Conservation (phyloP, 2,329 filamentous ascomycete genomes). For the Colletotrichum karsti region DNA sequence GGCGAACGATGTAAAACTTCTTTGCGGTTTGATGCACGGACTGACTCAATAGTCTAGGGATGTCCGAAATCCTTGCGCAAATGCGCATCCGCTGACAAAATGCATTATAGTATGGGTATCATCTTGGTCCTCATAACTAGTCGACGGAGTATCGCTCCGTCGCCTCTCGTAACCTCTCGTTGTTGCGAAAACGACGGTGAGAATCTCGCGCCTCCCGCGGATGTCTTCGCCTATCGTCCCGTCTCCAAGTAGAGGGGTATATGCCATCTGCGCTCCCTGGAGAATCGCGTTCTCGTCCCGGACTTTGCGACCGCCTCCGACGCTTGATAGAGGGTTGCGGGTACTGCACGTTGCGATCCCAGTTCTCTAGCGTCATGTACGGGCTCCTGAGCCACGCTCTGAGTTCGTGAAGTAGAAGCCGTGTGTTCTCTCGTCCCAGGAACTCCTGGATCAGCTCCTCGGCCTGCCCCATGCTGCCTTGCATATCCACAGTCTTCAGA, state of each 20-base stretch:
- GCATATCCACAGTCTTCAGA: conserved; percentile 83
- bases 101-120: neutral
- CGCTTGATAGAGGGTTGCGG: conserved; percentile 11
- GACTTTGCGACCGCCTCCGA: conserved; percentile 20
- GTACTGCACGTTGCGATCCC: conserved; percentile 86
- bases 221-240: conserved; percentile 22
- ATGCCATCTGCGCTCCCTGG: neutral
- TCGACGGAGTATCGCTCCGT: conserved; percentile 21
- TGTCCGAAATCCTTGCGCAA: neutral
- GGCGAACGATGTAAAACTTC: neutral
- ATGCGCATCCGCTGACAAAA: neutral
- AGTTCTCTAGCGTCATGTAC: conserved; percentile 74
- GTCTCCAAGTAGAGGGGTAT: conserved; percentile 29
- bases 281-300: neutral
- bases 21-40: neutral
- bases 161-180: conserved; percentile 16
- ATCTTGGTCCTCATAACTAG: neutral
- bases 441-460: conserved; percentile 84
- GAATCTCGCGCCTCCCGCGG: conserved; percentile 2
- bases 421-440: conserved; percentile 76
- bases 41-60: neutral
- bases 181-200: conserved; percentile 18
- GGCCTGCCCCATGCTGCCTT: conserved; percentile 79
- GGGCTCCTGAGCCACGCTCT: conserved; percentile 85
- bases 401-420: conserved; percentile 85